Evolutionary conservation across 768 basidiomycete genomes (phyloP), one percentile per base, ranked within the genome.

Genomic region (Suillus bovinus): DNA sequence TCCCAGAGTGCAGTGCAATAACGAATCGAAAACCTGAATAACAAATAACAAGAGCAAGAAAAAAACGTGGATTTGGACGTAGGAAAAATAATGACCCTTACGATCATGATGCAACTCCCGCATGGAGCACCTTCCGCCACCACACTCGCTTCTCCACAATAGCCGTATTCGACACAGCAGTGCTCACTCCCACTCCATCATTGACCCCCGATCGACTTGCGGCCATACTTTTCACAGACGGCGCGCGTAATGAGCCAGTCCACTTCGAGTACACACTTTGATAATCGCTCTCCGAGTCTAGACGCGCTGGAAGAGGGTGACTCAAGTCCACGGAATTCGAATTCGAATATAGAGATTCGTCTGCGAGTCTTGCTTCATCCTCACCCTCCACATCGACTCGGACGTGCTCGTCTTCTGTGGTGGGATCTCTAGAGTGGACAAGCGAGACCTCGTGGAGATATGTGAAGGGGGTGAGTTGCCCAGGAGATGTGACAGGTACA

Each of bases 401-500:
- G 6, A 24, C 33, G 14, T 29, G 14, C 14, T 20, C 52, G 16
- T 47, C 39, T 16, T 31, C 63, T 2, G 55, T 13, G 31, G 44
- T 17, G n/a, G 13, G 29, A 10, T 57, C 58, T 9, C 24, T 31
- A 33, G 29, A 57, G 7, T 50, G 31, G 13, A 4, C 22, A 5
- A 47, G 65, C 14, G 66, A 67, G 16, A 62, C 64, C 55, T 74
- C 77, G 47, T 70, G 66, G 44, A 76, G 75, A 59, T 76, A 78
- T 8, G 78, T 79, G 64, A 79, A 78, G 5, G 77, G 78, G 5
- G 68, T 73, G 22, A 74, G 63, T 44, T 61, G 62, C 38, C 29
- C 56, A 1, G 60, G 63, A 5, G 66, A 66, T 2, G 76, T 77
- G 10, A 83, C 83, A 2, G 79, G 81, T 2, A 80, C 80, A 2